Evolutionary conservation across 108 stramenopile species (phyloP).

Genomic region (Nitzschia sp.): DNA sequence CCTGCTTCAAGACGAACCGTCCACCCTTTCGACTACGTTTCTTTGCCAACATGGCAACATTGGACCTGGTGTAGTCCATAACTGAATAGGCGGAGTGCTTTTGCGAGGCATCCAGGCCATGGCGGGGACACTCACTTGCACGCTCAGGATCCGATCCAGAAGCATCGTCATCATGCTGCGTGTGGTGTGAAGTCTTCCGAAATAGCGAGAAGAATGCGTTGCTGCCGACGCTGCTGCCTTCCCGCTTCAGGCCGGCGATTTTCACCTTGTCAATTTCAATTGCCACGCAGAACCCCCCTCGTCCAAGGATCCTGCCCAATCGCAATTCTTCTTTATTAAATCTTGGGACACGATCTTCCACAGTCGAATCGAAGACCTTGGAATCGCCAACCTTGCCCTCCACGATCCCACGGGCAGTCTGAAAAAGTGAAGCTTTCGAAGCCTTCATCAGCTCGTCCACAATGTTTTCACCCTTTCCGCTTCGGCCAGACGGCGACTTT

Average conservation of each 20-base stretch:
- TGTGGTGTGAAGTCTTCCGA: not conserved
- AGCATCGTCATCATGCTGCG: not conserved
- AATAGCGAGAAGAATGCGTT: not conserved
- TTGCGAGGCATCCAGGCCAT: not conserved
- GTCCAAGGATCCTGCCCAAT: not conserved
- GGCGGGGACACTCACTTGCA: not conserved
- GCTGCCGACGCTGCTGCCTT: not conserved
- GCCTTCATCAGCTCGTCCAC: not conserved
- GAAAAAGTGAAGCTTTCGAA: not conserved
- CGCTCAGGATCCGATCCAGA: not conserved
- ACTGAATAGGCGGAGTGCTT: not conserved
- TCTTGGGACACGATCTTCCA: constrained; percentile 1
- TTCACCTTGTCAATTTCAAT: not conserved
- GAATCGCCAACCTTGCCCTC: constrained; percentile 13
- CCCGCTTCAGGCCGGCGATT: not conserved
- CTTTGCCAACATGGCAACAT: not conserved
- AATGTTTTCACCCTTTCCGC: too few relatives aligned
- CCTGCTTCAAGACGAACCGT: constrained; percentile 31
- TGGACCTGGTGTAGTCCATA: not conserved
- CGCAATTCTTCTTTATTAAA: constrained; percentile 45
- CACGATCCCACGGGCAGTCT: constrained; percentile 4
- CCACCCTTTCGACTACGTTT: not conserved
- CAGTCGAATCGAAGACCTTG: not conserved
- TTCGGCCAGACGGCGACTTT: too few relatives aligned
- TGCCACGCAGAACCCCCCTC: constrained; percentile 12